A percentile compares a stretch with the other conserved stretches of the same genome.
Conservation (phyloP, 2,329 filamentous ascomycete species). For the Fusarium nodosum region DNA sequence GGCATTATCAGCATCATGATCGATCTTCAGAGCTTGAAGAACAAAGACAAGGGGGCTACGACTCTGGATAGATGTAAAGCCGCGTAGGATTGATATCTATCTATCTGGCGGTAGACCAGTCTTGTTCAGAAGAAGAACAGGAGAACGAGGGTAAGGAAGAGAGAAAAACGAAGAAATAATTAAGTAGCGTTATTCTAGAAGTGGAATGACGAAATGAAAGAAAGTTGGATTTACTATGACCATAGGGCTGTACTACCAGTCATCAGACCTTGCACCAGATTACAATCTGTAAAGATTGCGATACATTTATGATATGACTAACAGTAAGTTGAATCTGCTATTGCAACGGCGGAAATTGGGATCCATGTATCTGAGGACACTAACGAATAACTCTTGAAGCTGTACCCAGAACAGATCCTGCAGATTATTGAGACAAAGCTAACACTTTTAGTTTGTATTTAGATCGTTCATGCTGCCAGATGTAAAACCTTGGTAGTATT, state of each 20-base stretch:
- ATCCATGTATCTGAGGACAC: background rate
- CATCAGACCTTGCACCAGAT: background rate
- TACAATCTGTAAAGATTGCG: background rate
- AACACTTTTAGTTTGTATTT: background rate
- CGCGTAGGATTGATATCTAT: background rate
- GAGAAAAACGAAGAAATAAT: background rate
- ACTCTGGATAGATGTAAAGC: background rate
- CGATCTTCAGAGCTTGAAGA: background rate
- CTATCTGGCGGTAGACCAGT: background rate
- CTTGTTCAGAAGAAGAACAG: background rate
- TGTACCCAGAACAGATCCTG: background rate
- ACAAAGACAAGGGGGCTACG: no score
- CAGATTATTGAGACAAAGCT: background rate
- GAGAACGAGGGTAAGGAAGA: background rate
- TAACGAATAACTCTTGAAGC: background rate
- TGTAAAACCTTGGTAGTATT: no score
- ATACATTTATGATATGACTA: background rate
- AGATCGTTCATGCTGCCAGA: background rate
- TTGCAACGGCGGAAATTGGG: background rate
- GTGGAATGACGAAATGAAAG: background rate
- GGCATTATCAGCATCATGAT: background rate
- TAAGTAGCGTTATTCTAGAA: background rate
- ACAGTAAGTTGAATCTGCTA: background rate
- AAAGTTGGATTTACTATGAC: background rate
- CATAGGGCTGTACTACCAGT: background rate